Base-by-base conservation (phyloP, 1,139 yeast species). In the Suhomyces taliae region DNA sequence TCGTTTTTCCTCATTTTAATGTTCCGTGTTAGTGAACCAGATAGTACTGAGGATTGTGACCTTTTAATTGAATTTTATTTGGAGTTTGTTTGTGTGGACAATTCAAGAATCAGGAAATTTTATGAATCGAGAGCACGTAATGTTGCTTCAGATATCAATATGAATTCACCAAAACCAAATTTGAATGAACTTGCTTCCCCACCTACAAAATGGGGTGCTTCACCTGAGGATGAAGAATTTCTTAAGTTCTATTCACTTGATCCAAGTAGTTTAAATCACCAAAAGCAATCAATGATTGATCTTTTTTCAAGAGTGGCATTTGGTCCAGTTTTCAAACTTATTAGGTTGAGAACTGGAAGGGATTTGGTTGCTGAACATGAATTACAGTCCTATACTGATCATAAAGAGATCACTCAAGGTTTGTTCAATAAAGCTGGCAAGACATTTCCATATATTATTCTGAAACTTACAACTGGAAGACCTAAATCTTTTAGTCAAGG, bases 151-250 rank as follows among this genome's bases (percentile, higher is more conserved):
- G n/a, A 11, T 4, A 29, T 29, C 7, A 29, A 9, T 29, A 29
- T 9, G 4, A 9, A 9, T 4, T 29, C 32, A 9, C 32, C 32
- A 9, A 29, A 7, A 11, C 32, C 9, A 36, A 61, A 59, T 27
- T 41, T 72, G 2, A 45, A 66, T 6, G 66, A 29, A 4, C 70
- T 73, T 1, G 54, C 54, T 4, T 54, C 58, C 15, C 55, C 60
- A 1, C 73, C 67, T 6, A 55, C 65, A 1, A 48, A 52, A 24
- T 52, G 50, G 29, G 76, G 72, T 53, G 52, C 69, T 19, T 55
- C 60, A 29, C 52, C 71, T 31, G 58, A 29, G 72, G 40, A 60
- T 66, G 37, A 63, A 62, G 8, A 52, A 59, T 3, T 60, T 71
- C 1, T 57, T 61, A 51, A 53, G 56, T 38, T 64, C 59, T 39